A percentile compares a stretch with the other conserved stretches of the same genome.
Evolutionary conservation across 257 asterid genomes (phyloP).

Genomic region (Plectranthus barbatus): DNA sequence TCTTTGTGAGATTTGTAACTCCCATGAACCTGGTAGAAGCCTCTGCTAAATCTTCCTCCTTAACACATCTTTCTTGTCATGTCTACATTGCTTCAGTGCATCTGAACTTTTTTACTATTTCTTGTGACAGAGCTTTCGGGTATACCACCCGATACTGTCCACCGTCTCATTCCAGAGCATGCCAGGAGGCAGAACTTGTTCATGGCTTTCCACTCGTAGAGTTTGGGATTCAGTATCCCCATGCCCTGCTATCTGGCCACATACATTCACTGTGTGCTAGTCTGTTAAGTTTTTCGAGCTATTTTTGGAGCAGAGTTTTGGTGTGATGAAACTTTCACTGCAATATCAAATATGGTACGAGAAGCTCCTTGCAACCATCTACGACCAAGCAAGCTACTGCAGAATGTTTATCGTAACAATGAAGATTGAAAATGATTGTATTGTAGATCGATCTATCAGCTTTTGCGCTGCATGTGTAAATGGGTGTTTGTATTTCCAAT

Average conservation of each 20-base stretch:
- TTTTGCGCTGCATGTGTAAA: constrained; percentile 18
- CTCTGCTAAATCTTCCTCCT: background rate
- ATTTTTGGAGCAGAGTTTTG: constrained; percentile 24
- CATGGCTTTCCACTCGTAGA: constrained; percentile 84
- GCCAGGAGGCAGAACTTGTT: constrained; percentile 93
- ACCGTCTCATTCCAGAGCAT: constrained; percentile 90
- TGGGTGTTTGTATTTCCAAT: constrained; percentile 14
- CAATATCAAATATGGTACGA: constrained; percentile 8
- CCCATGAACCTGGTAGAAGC: background rate
- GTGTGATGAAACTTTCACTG: constrained; percentile 19
- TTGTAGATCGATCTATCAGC: constrained; percentile 25
- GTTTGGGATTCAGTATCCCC: background rate
- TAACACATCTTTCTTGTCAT: background rate
- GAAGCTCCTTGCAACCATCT: background rate
- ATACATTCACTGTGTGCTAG: background rate
- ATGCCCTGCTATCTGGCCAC: constrained; percentile 1
- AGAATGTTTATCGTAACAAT: constrained; percentile 15
- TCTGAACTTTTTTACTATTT: background rate
- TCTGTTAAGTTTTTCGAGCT: constrained; percentile 11
- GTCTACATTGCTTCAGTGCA: background rate
- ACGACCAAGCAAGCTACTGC: constrained; percentile 8
- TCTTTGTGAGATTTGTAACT: background rate
- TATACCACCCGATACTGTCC: constrained; percentile 66
- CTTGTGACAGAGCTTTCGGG: constrained; percentile 68
- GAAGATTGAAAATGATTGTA: constrained; percentile 9